Evolutionary conservation across 192 early-diverging fungal genomes (phyloP).

Genomic region (Phlyctochytrium planicorne): DNA sequence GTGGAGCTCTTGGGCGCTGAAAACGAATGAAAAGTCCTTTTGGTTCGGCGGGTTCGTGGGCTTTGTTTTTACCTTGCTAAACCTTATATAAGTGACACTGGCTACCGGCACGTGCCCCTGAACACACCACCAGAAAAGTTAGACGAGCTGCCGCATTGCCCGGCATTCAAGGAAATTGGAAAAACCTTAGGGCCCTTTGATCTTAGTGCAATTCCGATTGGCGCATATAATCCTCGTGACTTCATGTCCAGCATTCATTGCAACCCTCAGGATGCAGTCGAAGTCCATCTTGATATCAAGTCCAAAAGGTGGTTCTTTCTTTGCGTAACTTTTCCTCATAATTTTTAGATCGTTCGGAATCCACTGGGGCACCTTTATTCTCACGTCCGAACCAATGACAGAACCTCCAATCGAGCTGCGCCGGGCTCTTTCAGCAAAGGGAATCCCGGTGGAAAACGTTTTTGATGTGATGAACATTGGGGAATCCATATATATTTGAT

Average conservation of each 20-base stretch:
- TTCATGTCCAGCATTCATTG: conserved; percentile 76
- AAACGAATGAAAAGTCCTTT: conserved; percentile 43
- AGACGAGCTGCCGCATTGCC: conserved; percentile 66
- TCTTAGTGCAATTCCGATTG: conserved; percentile 78
- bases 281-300: conserved; percentile 72
- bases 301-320: conserved; percentile 54
- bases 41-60: conserved; percentile 58
- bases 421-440: conserved; percentile 46
- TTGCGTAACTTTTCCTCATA: not conserved
- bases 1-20: conserved; percentile 76
- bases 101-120: conserved; percentile 64
- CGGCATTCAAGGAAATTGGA: conserved; percentile 83
- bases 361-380: conserved; percentile 84
- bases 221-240: conserved; percentile 75
- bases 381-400: conserved; percentile 67
- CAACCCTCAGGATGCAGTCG: conserved; percentile 76
- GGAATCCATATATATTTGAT: too few relatives aligned
- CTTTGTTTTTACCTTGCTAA: conserved; percentile 41
- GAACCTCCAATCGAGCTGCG: conserved; percentile 68
- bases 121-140: conserved; percentile 10
- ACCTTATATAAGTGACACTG: conserved; percentile 61
- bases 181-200: conserved; percentile 68
- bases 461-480: too few relatives aligned
- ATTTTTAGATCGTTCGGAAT: conserved; percentile 46
- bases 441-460: too few relatives aligned